These are phyloP conservation scores for Cokeromyces recurvatus DNA, from an alignment of 371 early-diverging fungal species.

Conservation along the genomic window DNA sequence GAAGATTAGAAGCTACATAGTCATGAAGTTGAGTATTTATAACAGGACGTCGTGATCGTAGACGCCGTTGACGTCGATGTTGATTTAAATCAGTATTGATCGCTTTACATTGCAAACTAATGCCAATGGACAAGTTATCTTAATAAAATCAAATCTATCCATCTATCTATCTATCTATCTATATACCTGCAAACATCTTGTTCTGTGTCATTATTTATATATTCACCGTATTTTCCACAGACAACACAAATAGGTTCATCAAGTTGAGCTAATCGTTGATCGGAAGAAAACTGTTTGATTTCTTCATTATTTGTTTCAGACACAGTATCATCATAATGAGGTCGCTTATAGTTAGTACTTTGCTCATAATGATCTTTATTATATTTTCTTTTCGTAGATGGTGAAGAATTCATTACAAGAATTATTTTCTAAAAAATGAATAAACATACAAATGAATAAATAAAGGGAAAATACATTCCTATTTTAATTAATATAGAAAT, in stretches of 20 bases:
- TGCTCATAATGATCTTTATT: background rate
- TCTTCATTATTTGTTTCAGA: slow-evolving; percentile 5
- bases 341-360: background rate
- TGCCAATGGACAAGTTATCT: background rate
- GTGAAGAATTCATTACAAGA: no score
- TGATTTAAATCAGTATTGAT: slow-evolving; percentile 31
- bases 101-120: slow-evolving; percentile 42
- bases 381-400: no score
- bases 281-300: slow-evolving; percentile 20
- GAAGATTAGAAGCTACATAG: slow-evolving; percentile 28
- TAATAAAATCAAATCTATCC: no score
- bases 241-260: slow-evolving; percentile 45
- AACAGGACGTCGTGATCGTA: background rate
- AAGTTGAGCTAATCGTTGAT: slow-evolving; percentile 32
- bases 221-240: slow-evolving; percentile 55
- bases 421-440: no score
- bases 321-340: background rate
- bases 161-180: no score
- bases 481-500: no score
- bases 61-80: background rate
- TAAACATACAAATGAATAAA: no score
- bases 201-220: slow-evolving; percentile 41
- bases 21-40: slow-evolving; percentile 5
- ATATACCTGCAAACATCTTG: slow-evolving; percentile 49
- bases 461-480: no score